Evolutionary conservation across 179 eudicot species (phyloP).

Genomic region (Camellia oleifera): DNA sequence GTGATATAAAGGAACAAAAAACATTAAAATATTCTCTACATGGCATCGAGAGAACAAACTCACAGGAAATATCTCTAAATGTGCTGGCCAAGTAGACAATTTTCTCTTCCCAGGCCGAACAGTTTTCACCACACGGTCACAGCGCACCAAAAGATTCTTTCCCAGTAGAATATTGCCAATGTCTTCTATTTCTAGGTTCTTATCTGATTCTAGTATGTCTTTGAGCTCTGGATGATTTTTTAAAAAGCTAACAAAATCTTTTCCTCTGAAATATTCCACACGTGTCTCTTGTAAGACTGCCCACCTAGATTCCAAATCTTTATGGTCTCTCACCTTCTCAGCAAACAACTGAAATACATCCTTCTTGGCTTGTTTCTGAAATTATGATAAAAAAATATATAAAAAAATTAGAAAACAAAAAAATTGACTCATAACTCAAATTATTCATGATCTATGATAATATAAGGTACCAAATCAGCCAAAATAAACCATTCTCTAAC

Average conservation of each 20-base stretch:
- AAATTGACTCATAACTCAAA: background rate
- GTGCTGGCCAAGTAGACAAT: conserved; percentile 98
- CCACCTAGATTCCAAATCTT: conserved; percentile 94
- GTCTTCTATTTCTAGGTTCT: conserved; percentile 71
- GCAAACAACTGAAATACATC: conserved; percentile 83
- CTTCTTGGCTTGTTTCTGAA: conserved; percentile 82
- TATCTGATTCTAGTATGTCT: conserved; percentile 70
- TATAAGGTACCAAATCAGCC: background rate
- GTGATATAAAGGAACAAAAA: background rate
- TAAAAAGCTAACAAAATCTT: conserved; percentile 81
- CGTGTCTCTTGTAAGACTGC: conserved; percentile 98
- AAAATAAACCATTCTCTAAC: background rate
- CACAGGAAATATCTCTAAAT: conserved; percentile 87
- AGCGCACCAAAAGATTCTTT: conserved; percentile 84
- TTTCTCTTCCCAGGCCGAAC: conserved; percentile 96
- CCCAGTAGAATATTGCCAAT: conserved; percentile 67
- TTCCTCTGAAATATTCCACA: conserved; percentile 96
- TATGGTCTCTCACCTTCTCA: conserved; percentile 92
- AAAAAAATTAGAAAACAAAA: background rate
- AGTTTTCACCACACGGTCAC: conserved; percentile 98
- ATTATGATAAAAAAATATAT: background rate
- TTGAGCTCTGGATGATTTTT: conserved; percentile 75
- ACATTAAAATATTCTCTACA: background rate
- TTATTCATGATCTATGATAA: conserved; percentile 3
- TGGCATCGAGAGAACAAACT: conserved; percentile 25